Conservation (phyloP, 2,329 filamentous ascomycete species). For the Clonostachys sp. region DNA sequence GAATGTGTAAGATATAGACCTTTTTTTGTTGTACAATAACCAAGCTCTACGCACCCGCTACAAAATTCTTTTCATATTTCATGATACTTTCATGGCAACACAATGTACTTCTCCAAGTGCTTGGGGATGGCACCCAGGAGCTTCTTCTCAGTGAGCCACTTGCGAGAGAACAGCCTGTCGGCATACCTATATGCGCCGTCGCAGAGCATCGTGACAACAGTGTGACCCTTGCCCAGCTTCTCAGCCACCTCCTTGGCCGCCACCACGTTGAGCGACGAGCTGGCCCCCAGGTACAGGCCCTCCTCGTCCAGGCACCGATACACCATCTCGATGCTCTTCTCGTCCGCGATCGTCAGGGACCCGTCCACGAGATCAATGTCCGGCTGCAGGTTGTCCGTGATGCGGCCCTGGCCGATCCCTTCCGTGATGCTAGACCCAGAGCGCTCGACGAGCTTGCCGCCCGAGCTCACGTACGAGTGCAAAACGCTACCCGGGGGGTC, state of each 20-base stretch:
- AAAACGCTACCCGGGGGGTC: slow-evolving; percentile 93
- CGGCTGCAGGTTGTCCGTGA: slow-evolving; percentile 89
- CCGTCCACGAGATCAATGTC: slow-evolving; percentile 84
- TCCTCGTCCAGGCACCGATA: slow-evolving; percentile 95
- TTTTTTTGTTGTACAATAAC: slow-evolving; percentile 15
- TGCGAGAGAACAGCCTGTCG: slow-evolving; percentile 85
- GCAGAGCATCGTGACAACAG: slow-evolving; percentile 88
- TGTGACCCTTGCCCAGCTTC: slow-evolving; percentile 82
- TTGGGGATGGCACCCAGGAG: slow-evolving; percentile 76
- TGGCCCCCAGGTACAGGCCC: slow-evolving; percentile 90
- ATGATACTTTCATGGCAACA: slow-evolving; percentile 58
- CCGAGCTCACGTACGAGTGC: slow-evolving; percentile 84
- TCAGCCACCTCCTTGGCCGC: slow-evolving; percentile 92
- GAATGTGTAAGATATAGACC: slow-evolving; percentile 10
- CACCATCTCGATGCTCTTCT: slow-evolving; percentile 96
- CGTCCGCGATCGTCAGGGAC: slow-evolving; percentile 79
- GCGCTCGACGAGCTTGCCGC: slow-evolving; percentile 78
- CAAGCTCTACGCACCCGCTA: slow-evolving; percentile 1
- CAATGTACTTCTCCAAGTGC: slow-evolving; percentile 89
- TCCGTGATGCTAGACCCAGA: slow-evolving; percentile 89
- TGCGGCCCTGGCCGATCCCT: slow-evolving; percentile 91
- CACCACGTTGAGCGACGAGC: slow-evolving; percentile 90
- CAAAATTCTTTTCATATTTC: background rate
- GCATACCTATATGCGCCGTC: slow-evolving; percentile 98
- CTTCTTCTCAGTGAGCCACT: slow-evolving; percentile 86